Evolutionary conservation across 2,329 filamentous ascomycete species (phyloP), one percentile per base, ranked within the genome.

Genomic region (Colletotrichum spaethianum): DNA sequence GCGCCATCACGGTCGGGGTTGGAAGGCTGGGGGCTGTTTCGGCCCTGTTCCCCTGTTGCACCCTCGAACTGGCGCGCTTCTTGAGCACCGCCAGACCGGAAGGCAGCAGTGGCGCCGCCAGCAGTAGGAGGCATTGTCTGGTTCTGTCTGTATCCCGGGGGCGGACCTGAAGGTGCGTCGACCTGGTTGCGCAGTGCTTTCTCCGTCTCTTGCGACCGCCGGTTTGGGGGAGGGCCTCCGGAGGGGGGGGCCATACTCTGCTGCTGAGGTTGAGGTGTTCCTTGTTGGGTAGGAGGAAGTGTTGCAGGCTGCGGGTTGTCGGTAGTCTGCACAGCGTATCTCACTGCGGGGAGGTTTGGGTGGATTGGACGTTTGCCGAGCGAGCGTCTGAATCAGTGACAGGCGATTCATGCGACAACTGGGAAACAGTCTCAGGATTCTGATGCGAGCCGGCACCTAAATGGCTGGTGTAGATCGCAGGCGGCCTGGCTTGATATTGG

Each of bases 391-490:
- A 82, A 74, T 90, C 89, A 52, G 83, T 82, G 23, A 86, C 79
- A 44, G 86, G 87, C 42, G 89, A 91, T 71, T 92, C 90, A 83
- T 88, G 86, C 78, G 90, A 92, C 75, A 90, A 79, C 79, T 91
- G 89, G 8, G 90, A 92, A 46, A 90, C 80, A 6, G 89, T 90
- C 79, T 92, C 90, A 36, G 88, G 82, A 76, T 90, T 91, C 67
- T 83, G 83, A 46, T 81, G 82, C 55, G 77, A 73, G 68, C 73
- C 76, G 70, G 75, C 80, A 74, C 75, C 79, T 63, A 82, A 77
- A 65, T 83, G 81, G 48, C 79, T 79, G n/a, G 81, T 77, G 72
- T 79, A 79, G 50, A 79, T 75, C 63, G 78, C 82, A 70, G 81
- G 78, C 57, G 80, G 82, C 36, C 78, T 79, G 70, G 77, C 77